Evolutionary conservation across 2,329 filamentous ascomycete species (phyloP).

Genomic region (Fusarium sp.): DNA sequence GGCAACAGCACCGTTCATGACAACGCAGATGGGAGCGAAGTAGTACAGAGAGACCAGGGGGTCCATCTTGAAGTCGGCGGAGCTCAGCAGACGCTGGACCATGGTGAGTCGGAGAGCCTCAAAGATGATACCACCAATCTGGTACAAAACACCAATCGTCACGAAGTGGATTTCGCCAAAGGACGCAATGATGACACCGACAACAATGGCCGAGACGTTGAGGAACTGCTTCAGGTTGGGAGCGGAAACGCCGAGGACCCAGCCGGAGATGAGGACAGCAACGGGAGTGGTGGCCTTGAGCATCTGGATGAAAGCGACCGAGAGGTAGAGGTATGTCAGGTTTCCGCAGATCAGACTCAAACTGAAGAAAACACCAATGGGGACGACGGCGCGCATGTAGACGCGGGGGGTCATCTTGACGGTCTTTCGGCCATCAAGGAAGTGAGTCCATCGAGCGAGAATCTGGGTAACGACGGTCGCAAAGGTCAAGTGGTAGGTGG

Average conservation of each 20-base stretch:
- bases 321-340: slow-evolving; percentile 93
- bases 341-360: slow-evolving; percentile 97
- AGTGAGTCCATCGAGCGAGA: slow-evolving; percentile 86
- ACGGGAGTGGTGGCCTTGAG: slow-evolving; percentile 98
- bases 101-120: slow-evolving; percentile 86
- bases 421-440: slow-evolving; percentile 93
- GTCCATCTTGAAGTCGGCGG: slow-evolving; percentile 91
- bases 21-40: slow-evolving; percentile 85
- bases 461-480: slow-evolving; percentile 95
- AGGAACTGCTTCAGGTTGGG: slow-evolving; percentile 87
- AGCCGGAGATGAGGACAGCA: slow-evolving; percentile 88
- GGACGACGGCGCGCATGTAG: slow-evolving; percentile 92
- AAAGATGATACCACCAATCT: slow-evolving; percentile 81
- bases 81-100: slow-evolving; percentile 85
- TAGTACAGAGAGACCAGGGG: slow-evolving; percentile 90
- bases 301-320: slow-evolving; percentile 98
- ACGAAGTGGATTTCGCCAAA: slow-evolving; percentile 96
- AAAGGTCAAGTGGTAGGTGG: slow-evolving; percentile 95
- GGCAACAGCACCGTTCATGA: slow-evolving; percentile 81
- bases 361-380: slow-evolving; percentile 96
- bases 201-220: slow-evolving; percentile 94
- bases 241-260: slow-evolving; percentile 85
- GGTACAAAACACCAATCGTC: slow-evolving; percentile 80
- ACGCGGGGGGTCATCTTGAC: slow-evolving; percentile 97
- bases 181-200: slow-evolving; percentile 94